Conservation (phyloP, 202 grass and related monocot species). For the Schoenoplectus triqueter region DNA sequence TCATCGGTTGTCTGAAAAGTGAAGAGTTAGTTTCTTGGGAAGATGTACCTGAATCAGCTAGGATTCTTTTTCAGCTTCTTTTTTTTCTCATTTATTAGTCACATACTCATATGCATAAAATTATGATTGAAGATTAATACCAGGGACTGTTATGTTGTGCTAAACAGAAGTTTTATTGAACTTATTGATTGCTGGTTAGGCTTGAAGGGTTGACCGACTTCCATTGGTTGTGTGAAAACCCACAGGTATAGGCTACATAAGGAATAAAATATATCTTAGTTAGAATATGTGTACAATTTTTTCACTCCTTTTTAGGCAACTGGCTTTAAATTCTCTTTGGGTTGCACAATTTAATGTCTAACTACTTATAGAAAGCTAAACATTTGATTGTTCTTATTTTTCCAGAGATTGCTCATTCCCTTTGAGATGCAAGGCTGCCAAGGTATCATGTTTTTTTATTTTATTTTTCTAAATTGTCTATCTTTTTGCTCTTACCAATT, state of each 20-base stretch:
- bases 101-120: neutral
- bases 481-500: neutral
- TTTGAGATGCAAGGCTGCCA: constrained; percentile 93
- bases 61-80: neutral
- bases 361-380: constrained; percentile 15
- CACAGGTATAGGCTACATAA: constrained; percentile 44
- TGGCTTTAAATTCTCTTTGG: neutral
- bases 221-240: constrained; percentile 88
- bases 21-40: constrained; percentile 76
- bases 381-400: neutral
- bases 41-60: constrained; percentile 71
- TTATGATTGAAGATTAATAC: neutral
- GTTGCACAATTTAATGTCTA: constrained; percentile 7
- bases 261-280: constrained; percentile 25
- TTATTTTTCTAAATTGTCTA: neutral
- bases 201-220: constrained; percentile 87
- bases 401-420: constrained; percentile 80
- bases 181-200: constrained; percentile 62
- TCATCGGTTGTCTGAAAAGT: constrained; percentile 70
- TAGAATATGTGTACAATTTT: neutral
- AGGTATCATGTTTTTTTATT: constrained; percentile 38
- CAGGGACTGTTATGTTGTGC: neutral
- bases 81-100: neutral
- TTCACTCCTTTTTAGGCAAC: neutral
- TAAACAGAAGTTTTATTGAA: constrained; percentile 7